phyloP scores from a whole-genome alignment of 1,139 yeast species.

The Sugiyamaella sp. region DNA sequence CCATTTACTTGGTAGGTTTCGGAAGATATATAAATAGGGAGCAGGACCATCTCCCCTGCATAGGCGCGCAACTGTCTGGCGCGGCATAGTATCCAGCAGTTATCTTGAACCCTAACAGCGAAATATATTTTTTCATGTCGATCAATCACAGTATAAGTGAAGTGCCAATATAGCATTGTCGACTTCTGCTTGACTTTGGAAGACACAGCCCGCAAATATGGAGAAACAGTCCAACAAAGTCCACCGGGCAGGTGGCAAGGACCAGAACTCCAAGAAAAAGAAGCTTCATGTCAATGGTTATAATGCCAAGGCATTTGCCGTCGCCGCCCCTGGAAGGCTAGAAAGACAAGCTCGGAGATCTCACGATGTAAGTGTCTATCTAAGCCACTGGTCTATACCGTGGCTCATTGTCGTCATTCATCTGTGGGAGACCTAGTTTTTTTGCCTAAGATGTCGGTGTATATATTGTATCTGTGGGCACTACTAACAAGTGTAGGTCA shows the following conservation, averaged over 20 bases:
- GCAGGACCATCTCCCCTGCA: background rate
- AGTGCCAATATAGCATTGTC: background rate
- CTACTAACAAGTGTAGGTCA: constrained; percentile 38
- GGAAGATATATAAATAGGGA: background rate
- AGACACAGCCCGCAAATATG: constrained; percentile 13
- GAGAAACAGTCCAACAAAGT: constrained; percentile 48
- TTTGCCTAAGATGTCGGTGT: too few relatives aligned
- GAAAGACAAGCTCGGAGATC: constrained; percentile 84
- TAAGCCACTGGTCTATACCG: background rate
- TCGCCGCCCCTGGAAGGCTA: constrained; percentile 85
- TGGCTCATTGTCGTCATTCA: too few relatives aligned
- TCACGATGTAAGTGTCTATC: constrained; percentile 57
- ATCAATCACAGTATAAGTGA: background rate
- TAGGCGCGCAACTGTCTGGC: background rate
- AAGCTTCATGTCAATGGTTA: constrained; percentile 89
- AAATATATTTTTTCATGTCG: constrained; percentile 17
- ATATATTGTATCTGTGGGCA: background rate
- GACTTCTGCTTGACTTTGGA: background rate
- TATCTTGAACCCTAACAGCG: constrained; percentile 16
- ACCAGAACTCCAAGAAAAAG: constrained; percentile 72
- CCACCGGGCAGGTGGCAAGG: constrained; percentile 51
- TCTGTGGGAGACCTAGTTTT: too few relatives aligned
- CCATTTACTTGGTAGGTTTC: background rate
- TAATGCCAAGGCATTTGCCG: constrained; percentile 94
- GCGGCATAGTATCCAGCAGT: constrained; percentile 9